Evolutionary conservation across 129 eudicot genomes (phyloP).

Genomic region (Lonicera japonica): DNA sequence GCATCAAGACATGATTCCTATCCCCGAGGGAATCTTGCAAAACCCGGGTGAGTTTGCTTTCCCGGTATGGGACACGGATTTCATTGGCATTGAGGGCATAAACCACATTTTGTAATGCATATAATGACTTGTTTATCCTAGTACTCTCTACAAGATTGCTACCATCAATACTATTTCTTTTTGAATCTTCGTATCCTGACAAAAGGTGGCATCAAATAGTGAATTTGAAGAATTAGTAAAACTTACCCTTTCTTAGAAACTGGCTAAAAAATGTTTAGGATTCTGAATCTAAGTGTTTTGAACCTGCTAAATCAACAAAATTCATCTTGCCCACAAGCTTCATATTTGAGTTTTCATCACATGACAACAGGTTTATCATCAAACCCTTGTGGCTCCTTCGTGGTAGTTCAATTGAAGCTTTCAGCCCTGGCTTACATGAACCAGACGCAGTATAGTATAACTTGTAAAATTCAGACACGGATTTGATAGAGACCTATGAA

Average conservation of each 20-base stretch:
- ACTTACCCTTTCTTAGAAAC: neutral
- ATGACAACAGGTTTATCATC: slow-evolving; percentile 46
- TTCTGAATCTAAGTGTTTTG: neutral
- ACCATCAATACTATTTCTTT: slow-evolving; percentile 48
- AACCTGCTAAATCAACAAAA: slow-evolving; percentile 91
- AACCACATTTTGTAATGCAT: slow-evolving; percentile 61
- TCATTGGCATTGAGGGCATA: slow-evolving; percentile 65
- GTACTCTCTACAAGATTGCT: slow-evolving; percentile 36
- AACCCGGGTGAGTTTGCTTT: slow-evolving; percentile 68
- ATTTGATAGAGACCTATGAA: slow-evolving; percentile 48
- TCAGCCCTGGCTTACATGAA: slow-evolving; percentile 27
- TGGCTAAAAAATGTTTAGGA: neutral
- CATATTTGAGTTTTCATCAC: slow-evolving; percentile 21
- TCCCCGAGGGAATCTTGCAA: slow-evolving; percentile 81
- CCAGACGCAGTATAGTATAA: slow-evolving; percentile 23
- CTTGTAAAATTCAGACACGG: slow-evolving; percentile 50
- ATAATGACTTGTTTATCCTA: slow-evolving; percentile 63
- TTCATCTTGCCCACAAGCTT: slow-evolving; percentile 55
- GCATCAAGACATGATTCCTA: slow-evolving; percentile 42
- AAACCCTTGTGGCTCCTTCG: slow-evolving; percentile 67
- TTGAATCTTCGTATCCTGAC: slow-evolving; percentile 66
- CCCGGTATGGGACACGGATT: slow-evolving; percentile 77
- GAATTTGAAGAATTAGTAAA: neutral
- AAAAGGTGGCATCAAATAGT: neutral
- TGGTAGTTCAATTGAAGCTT: slow-evolving; percentile 36